These are phyloP conservation scores for Trypanosoma boissoni DNA, from an alignment of 208 protist genomes.

Conservation along the genomic window DNA sequence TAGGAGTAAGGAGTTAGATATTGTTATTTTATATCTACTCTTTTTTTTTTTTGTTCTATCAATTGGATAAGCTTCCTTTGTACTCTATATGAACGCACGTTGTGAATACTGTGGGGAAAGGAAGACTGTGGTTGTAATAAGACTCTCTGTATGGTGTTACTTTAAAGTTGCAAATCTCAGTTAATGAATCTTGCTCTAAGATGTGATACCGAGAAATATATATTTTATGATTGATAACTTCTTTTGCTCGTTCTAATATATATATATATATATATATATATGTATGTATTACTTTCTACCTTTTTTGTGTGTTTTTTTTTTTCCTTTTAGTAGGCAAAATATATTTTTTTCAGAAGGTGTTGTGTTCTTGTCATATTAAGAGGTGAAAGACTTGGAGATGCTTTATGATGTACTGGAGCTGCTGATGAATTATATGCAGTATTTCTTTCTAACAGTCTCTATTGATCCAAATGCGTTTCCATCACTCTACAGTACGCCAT, in stretches of 20 bases:
- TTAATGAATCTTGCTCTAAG: too few species aligned
- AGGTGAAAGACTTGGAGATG: slow-evolving; percentile 1
- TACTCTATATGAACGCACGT: too few species aligned
- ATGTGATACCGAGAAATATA: too few species aligned
- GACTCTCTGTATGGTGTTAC: too few species aligned
- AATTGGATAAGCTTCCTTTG: too few species aligned
- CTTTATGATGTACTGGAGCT: slow-evolving; percentile 34
- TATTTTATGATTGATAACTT: too few species aligned
- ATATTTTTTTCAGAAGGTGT: not conserved
- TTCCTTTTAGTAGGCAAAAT: not conserved
- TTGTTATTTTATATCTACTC: too few species aligned
- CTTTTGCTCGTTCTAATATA: not conserved
- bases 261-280: slow-evolving; percentile 1
- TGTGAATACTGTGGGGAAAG: too few species aligned
- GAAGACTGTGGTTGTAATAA: too few species aligned
- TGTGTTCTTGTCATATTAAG: not conserved
- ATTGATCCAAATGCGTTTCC: slow-evolving; percentile 27
- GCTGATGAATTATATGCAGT: slow-evolving; percentile 30
- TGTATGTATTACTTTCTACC: not conserved
- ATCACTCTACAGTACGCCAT: slow-evolving; percentile 20
- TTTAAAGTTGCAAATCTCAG: too few species aligned
- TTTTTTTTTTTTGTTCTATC: too few species aligned
- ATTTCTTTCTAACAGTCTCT: slow-evolving; percentile 20
- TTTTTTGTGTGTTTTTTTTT: slow-evolving; percentile 2
- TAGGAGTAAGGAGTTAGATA: too few species aligned